Conservation (phyloP, 2,329 filamentous ascomycete genomes). For the Alternaria sp. region DNA sequence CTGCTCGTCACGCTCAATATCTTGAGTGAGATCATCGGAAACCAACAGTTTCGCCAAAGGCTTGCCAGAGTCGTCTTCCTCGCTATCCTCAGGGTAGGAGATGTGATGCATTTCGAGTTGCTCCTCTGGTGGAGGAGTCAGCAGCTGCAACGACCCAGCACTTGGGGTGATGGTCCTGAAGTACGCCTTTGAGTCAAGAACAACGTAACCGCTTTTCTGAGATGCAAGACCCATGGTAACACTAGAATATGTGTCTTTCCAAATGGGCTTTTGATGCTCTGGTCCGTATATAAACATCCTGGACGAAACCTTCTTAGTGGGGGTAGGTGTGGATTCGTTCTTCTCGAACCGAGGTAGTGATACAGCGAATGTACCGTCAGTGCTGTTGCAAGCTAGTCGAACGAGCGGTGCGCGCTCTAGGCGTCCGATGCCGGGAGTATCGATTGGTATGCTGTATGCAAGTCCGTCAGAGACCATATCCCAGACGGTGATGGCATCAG, state of each 20-base stretch:
- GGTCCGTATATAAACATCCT: constrained; percentile 73
- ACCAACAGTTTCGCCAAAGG: constrained; percentile 7
- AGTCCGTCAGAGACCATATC: constrained; percentile 83
- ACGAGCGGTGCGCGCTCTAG: constrained; percentile 52
- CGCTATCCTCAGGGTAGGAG: constrained; percentile 19
- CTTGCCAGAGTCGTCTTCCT: constrained; percentile 13
- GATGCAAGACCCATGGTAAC: constrained; percentile 74
- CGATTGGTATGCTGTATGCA: constrained; percentile 70
- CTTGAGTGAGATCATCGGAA: constrained; percentile 21
- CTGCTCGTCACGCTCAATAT: constrained; percentile 22
- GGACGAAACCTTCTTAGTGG: constrained; percentile 52
- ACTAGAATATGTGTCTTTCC: constrained; percentile 63
- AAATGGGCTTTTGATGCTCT: constrained; percentile 66
- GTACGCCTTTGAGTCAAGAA: constrained; percentile 79
- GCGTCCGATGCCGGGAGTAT: constrained; percentile 45
- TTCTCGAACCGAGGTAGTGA: constrained; percentile 50
- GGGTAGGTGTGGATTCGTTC: constrained; percentile 36
- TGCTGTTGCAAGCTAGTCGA: constrained; percentile 76
- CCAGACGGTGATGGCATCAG: constrained; percentile 78
- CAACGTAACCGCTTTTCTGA: constrained; percentile 72
- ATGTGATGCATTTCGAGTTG: constrained; percentile 41
- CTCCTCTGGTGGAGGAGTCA: constrained; percentile 44
- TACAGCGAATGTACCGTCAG: constrained; percentile 55
- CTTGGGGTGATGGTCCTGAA: constrained; percentile 62
- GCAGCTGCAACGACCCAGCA: constrained; percentile 35